Base-by-base conservation (phyloP, 306 rosid species). In the Dalbergia cochinchinensis region DNA sequence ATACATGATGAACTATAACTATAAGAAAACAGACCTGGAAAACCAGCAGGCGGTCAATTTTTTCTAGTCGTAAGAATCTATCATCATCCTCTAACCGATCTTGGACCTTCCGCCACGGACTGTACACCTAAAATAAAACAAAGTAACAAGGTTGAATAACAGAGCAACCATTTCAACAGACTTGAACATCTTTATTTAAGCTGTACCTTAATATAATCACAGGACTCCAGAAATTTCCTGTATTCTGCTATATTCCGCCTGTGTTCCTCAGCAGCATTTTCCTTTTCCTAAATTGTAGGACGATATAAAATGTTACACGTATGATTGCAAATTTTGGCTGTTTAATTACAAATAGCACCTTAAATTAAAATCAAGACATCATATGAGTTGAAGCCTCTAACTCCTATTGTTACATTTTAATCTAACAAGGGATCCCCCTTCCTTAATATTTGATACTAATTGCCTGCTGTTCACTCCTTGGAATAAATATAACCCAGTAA, bases 71-170 rank as follows among this genome's bases (percentile, higher is more conserved):
- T 68, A 83, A 80, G 86, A 89, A 90, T 90, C 98, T 91, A 61
- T 96, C 99, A 75, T 96, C 99, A 79, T 91, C 99, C 85, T 96
- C 99, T 79, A 96, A 86, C 62, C 99, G 97, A 81, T 91, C 98
- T 90, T 96, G 99, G 82, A 96, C 90, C 86, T 96, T 96, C 55
- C 99, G 87, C 98, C 98, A 96, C 57, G 83, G 98, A 80, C 90
- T 91, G 78, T 90, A 83, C 78, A 87, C 99, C 99, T 96, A 81
- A 79, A 77, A 59, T 16, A 78, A 80, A 70, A 62, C 42, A 70
- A 5, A 61, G 18, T 22, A 13, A 65, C 16, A 11, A 35, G 47
- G 31, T 41, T 65, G 62, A 78, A 59, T 78, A 69, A 68, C 54
- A 77, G 41, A 63, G 35, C 59, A 88, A 53, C 53, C 35, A 8